Evolutionary conservation across 2,329 filamentous ascomycete species (phyloP).

Genomic region (Neophaeococcomyces aloes): DNA sequence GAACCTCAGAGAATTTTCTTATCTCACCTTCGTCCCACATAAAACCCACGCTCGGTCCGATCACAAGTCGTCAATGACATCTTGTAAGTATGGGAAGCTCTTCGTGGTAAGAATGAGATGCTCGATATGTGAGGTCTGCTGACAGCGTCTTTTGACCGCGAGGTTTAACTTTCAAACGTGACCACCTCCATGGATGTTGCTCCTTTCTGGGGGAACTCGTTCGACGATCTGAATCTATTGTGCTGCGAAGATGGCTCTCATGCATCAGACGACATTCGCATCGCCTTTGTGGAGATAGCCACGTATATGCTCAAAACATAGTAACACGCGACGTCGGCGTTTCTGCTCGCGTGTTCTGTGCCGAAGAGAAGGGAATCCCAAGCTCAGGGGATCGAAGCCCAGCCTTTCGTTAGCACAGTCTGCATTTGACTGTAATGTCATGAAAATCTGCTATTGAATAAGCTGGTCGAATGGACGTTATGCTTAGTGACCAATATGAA

Average conservation of each 20-base stretch:
- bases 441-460: conserved; percentile 36
- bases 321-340: conserved; percentile 26
- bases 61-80: too few relatives aligned
- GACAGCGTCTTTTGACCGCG: too few relatives aligned
- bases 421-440: conserved; percentile 51
- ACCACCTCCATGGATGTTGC: too few relatives aligned
- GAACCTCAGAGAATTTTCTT: too few relatives aligned
- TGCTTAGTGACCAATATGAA: conserved; percentile 36
- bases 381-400: conserved; percentile 23
- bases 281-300: conserved; percentile 51
- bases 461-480: conserved; percentile 32
- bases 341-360: conserved; percentile 22
- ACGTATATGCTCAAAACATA: conserved; percentile 1
- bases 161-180: too few relatives aligned
- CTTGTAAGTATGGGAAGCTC: too few relatives aligned
- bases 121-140: too few relatives aligned
- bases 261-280: conserved; percentile 56
- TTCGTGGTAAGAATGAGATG: too few relatives aligned
- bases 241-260: conserved; percentile 33
- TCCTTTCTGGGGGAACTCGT: too few relatives aligned
- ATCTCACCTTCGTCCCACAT: too few relatives aligned
- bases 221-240: too few relatives aligned
- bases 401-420: conserved; percentile 33
- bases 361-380: conserved; percentile 23
- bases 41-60: too few relatives aligned